Evolutionary conservation across 2,329 filamentous ascomycete species (phyloP).

Genomic region (Colletotrichum lentis): DNA sequence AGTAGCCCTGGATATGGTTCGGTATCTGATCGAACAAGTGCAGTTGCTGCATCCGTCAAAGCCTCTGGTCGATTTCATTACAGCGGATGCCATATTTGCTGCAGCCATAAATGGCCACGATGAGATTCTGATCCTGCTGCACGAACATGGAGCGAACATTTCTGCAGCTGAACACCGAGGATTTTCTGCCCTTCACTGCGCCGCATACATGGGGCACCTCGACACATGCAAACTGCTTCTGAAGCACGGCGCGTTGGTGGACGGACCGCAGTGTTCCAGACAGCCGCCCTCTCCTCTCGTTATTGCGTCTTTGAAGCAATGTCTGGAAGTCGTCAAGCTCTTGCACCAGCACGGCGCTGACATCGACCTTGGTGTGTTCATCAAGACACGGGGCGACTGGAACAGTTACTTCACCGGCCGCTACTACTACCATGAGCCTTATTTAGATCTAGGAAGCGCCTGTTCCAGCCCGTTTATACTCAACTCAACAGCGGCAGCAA

Average conservation of each 20-base stretch:
- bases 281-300: background rate
- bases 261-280: background rate
- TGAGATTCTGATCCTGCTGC: background rate
- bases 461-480: too few species aligned
- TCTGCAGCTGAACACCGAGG: background rate
- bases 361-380: background rate
- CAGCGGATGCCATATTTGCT: background rate
- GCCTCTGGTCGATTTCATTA: background rate
- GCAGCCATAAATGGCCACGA: background rate
- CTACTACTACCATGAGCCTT: too few species aligned
- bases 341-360: background rate
- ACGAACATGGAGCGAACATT: background rate
- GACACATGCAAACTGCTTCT: constrained; percentile 10
- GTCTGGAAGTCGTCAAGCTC: background rate
- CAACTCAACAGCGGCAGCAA: too few species aligned
- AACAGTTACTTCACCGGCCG: too few species aligned
- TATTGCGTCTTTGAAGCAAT: background rate
- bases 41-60: background rate
- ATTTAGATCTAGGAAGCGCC: too few species aligned
- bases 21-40: background rate
- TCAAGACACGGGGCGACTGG: too few species aligned
- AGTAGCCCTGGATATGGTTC: background rate
- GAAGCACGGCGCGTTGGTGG: background rate
- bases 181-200: background rate
- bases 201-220: background rate